Evolutionary conservation across 2,329 filamentous ascomycete genomes (phyloP), one percentile per base, ranked within the genome.

Genomic region (Neofusicoccum ribis): DNA sequence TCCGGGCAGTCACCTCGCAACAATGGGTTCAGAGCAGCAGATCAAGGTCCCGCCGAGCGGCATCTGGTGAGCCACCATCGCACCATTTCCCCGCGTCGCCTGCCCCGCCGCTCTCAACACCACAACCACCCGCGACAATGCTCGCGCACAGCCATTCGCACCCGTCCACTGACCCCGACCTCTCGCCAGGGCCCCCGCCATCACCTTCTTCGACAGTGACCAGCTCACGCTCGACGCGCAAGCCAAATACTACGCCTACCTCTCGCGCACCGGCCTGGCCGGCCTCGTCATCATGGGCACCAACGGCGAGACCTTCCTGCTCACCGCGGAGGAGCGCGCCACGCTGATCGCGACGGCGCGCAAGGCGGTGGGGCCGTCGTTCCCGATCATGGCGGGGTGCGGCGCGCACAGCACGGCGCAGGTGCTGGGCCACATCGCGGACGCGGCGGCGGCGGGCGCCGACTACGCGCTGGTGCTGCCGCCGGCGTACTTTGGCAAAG

Each of bases 251-350:
- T 82, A 78, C 71, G 67, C 68, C 5, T 82, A 82, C 69, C 76
- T 83, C 62, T 77, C 78, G 15, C 71, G 73, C 20, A 76, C 80
- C 39, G 76, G 76, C 5, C 75, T 83, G 3, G 76, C 77, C 3
- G 81, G 81, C 14, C 77, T 83, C 14, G 79, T 82, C 4, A 75
- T 82, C 31, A 76, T 82, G 14, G 81, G 81, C 20, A 81, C 80
- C 54, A 83, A 82, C 62, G 80, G 79, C 6, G 81, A 83, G 70
- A 79, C 81, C 15, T 79, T 81, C 54, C 72, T 81, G 23, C 78
- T 83, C 37, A 82, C 79, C 0, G 74, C 78, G 61, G 74, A 77
- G 51, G 81, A 83, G 66, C 78, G 79, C 17, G 72, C 71, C 8
- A 69, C 74, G 1, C 70, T 82, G 7, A 74, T 82, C 27, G 70